phyloP scores from a whole-genome alignment of 2,329 filamentous ascomycete species.

The Epichloe scottii region DNA sequence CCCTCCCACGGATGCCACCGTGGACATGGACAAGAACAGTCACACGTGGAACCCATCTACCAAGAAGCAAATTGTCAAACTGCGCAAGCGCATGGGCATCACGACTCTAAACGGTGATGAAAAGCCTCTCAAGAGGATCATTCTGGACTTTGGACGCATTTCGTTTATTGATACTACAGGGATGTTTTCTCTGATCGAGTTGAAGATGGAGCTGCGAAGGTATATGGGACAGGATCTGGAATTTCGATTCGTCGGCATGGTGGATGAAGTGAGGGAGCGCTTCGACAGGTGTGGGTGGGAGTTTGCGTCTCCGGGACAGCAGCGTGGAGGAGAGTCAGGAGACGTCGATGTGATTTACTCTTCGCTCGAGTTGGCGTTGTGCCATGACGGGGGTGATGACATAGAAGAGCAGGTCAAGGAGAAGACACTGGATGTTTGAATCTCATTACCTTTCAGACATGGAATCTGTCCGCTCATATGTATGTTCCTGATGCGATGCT shows the following conservation, averaged over 20 bases:
- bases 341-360: conserved; percentile 11
- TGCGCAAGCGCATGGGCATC: conserved; percentile 29
- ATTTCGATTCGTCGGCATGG: conserved; percentile 36
- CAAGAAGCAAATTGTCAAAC: conserved; percentile 31
- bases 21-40: conserved; percentile 25
- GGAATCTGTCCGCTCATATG: too few species aligned
- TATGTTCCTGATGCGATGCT: too few species aligned
- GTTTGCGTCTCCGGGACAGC: conserved; percentile 17
- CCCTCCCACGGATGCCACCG: conserved; percentile 29
- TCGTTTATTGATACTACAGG: conserved; percentile 42
- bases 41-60: conserved; percentile 43
- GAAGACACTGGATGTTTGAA: conserved; percentile 10
- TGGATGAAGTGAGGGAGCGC: conserved; percentile 25
- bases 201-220: conserved; percentile 33
- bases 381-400: conserved; percentile 8
- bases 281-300: conserved; percentile 27
- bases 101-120: conserved; percentile 18
- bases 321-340: conserved; percentile 7
- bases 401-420: conserved; percentile 4
- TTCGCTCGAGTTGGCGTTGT: conserved; percentile 10
- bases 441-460: not conserved
- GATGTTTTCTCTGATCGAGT: conserved; percentile 32
- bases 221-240: conserved; percentile 35
- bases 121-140: conserved; percentile 31
- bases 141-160: conserved; percentile 39